Evolutionary conservation across 1,284 basidiomycete genomes (phyloP), one percentile per base, ranked within the genome.

Genomic region (Ustilago bromivora): DNA sequence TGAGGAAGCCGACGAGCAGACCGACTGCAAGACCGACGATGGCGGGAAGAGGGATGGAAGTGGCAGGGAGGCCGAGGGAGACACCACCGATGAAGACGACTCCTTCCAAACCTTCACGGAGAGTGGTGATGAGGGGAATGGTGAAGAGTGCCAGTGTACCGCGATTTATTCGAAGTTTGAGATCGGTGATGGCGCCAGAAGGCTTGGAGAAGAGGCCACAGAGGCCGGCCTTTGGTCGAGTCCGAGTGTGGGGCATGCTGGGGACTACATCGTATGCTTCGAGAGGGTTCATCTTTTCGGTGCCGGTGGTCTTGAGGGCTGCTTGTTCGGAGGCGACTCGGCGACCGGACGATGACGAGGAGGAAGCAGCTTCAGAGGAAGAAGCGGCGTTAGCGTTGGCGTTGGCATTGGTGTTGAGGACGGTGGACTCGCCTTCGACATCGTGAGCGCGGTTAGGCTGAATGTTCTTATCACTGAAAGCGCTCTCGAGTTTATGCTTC

Each of bases 51-150:
- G 84, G 84, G 46, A 85, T 85, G 5, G 80, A 82, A 3, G 74
- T 81, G 0, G 83, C 84, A 1, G 82, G 82, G 0, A 84, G 66
- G 49, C 82, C 80, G 43, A 85, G 82, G 13, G 82, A 82, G 17
- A 85, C 84, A 46, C 84, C 84, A 13, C 83, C 84, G 63, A 84
- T 81, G 61, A 84, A 85, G 28, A 85, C 82, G 40, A 84, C 76
- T 8, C 80, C 83, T 66, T 85, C 84, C 5, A 85, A 70, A 28
- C 84, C 84, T 67, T 85, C 84, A 35, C 84, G 82, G 2, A 84
- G 76, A 11, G 82, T 83, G 15, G 84, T 85, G 66, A 85, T 66
- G 49, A 85, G 72, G 6, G 84, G 84, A 41, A 85, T 82, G 57
- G 78, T 62, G 71, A 85, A 85, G 38, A 85, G 75, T 17, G 82